Evolutionary conservation across 1,284 basidiomycete species (phyloP), one percentile per base, ranked within the genome.

Genomic region (Coniferiporia weirii): DNA sequence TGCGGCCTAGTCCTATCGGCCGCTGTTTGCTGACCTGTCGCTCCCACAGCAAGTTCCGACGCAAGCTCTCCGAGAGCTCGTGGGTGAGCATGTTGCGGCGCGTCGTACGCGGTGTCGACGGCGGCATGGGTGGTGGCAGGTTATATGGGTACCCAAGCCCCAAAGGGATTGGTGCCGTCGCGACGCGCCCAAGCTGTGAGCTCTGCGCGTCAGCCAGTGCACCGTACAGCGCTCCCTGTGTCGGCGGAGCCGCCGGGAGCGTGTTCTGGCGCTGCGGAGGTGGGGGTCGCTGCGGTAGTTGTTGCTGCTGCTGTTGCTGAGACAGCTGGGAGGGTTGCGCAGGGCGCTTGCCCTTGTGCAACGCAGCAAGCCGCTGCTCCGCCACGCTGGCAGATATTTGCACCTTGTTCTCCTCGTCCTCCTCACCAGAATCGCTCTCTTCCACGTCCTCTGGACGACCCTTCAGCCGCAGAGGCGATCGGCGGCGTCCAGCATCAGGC

Each of bases 31-130:
- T 83, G 48, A 85, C 78, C 66, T 87, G 85, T 10, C 93, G 81
- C 68, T 93, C 90, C 92, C 93, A 94, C 4, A 95, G 73, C 64
- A 96, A 68, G 66, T 95, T 91, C 52, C 88, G 77, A 19, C 93
- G 78, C 61, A 96, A 73, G 62, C 86, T 89, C 73, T 95, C 93
- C 50, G 89, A 89, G 68, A 96, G 76, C 72, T 96, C 93, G 20
- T 86, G 87, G 59, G 84, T 79, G 53, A 95, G 77, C 91, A 95
- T 95, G 66, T 84, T 81, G 52, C 89, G 79, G 4, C 93, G 80
- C 15, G 91, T 94, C 40, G 93, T 93, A 34, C 89, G 82, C 0
- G 93, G 93, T 1, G 92, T 91, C 65, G 88, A 87, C 0, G 92
- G 89, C 32, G 81, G 75, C 0, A 84, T 79, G 17, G 86, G 79